Evolutionary conservation across 2,329 filamentous ascomycete species (phyloP), one percentile per base, ranked within the genome.

Genomic region (Aspergillus brunneoviolaceus): DNA sequence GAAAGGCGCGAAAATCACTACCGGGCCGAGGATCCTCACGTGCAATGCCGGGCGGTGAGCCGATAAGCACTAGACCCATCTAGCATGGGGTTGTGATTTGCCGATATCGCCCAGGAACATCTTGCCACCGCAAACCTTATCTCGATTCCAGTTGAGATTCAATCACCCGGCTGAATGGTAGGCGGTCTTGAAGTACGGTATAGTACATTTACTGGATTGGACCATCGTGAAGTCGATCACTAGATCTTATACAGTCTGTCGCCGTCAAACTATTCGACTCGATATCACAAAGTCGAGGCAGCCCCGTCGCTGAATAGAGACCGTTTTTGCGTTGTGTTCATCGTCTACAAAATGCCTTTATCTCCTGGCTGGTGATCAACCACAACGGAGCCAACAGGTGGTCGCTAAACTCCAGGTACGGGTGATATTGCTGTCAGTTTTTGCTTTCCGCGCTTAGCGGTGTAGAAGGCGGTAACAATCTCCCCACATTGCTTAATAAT

Each of bases 1-100:
- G 49, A 61, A 52, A 60, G 55, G 57, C 27, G 57, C 48, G 60
- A 66, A 63, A 61, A 69, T 57, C 60, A 58, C 61, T 59, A 45
- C 39, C 65, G 45, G 47, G 42, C 49, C 49, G 49, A 53, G 49
- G 59, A 49, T 57, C 57, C 50, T 51, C 59, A 50, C 51, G 57
- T 57, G 62, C 66, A 66, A 72, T 68, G 65, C 67, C 68, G 63
- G 72, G 72, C 73, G 73, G 73, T 75, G 71, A 76, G 65, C 51
- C 59, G 70, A 73, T 73, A 73, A 73, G 63, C 49, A 35, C 29
- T 42, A 35, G 47, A 47, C 58, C 49, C 51, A 23, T 45, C 69
- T 68, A 69, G 68, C 68, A 50, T 52, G 57, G 53, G 5, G n/a
- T 7, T 6, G 19, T 31, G 53, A 62, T 58, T 62, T 55, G 19